A percentile compares a stretch with the other conserved stretches of the same genome.
phyloP scores from a whole-genome alignment of 768 basidiomycete genomes.

The Hericium alpestre region DNA sequence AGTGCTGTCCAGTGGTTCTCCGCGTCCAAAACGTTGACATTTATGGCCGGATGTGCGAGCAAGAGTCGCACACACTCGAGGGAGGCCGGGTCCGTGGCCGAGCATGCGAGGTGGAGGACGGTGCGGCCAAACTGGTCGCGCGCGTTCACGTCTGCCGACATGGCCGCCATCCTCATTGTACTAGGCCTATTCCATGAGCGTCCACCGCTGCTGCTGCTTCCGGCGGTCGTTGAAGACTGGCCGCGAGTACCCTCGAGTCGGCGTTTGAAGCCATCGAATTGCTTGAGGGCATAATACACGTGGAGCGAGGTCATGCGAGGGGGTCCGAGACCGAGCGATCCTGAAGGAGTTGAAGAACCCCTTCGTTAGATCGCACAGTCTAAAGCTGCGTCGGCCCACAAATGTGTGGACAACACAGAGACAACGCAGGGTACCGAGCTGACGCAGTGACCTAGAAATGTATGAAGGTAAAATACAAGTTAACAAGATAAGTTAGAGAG shows the following conservation, averaged over 20 bases:
- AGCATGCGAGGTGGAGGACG: constrained; percentile 72
- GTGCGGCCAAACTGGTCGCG: constrained; percentile 63
- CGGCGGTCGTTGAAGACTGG: constrained; percentile 17
- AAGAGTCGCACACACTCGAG: constrained; percentile 70
- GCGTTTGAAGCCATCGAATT: constrained; percentile 68
- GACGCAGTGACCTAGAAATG: too few species aligned
- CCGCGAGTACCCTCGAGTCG: constrained; percentile 43
- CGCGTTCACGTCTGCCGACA: constrained; percentile 51
- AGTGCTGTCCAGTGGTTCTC: constrained; percentile 90
- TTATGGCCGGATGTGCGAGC: constrained; percentile 65
- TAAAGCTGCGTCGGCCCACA: not conserved
- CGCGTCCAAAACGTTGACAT: constrained; percentile 67
- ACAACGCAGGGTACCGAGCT: not conserved
- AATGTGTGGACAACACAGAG: not conserved
- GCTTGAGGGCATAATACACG: constrained; percentile 58
- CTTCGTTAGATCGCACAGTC: not conserved
- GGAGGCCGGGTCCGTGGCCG: constrained; percentile 46
- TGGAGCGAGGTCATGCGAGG: constrained; percentile 70
- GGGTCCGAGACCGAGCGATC: not conserved
- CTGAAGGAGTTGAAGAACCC: not conserved
- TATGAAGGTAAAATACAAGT: too few species aligned
- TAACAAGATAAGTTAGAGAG: too few species aligned
- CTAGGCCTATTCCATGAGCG: constrained; percentile 48
- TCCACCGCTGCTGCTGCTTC: constrained; percentile 36
- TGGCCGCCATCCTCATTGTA: constrained; percentile 22